phyloP scores from a whole-genome alignment of 257 asterid genomes.

The Nicotiana otophora region DNA sequence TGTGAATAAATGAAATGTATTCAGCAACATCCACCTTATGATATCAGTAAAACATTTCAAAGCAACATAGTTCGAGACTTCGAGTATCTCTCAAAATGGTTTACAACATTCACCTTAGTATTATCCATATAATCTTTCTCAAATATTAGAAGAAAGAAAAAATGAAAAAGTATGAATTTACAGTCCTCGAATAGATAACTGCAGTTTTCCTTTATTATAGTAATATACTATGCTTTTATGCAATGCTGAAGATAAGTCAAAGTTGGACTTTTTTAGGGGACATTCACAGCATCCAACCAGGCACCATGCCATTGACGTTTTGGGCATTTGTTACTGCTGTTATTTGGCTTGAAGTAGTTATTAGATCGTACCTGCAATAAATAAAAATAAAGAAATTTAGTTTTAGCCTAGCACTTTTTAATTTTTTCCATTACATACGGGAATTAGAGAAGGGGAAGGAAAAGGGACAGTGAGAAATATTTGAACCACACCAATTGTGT shows the following conservation, averaged over 20 bases:
- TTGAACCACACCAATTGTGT: too few species aligned
- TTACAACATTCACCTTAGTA: neutral
- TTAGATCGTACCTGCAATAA: slow-evolving; percentile 53
- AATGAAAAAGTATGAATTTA: neutral
- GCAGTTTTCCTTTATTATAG: neutral
- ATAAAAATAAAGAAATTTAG: too few species aligned
- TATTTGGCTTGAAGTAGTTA: slow-evolving; percentile 59
- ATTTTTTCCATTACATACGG: too few species aligned
- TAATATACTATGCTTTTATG: neutral
- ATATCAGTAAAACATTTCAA: neutral
- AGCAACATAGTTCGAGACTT: neutral
- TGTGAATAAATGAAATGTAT: too few species aligned
- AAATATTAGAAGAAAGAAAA: neutral
- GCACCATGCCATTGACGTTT: slow-evolving; percentile 57
- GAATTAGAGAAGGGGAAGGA: neutral
- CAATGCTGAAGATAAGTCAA: neutral
- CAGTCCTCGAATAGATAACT: neutral
- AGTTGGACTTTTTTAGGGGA: neutral
- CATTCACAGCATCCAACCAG: slow-evolving; percentile 88
- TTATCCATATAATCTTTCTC: neutral
- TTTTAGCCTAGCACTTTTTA: too few species aligned
- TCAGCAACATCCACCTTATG: neutral
- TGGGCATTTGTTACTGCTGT: slow-evolving; percentile 55
- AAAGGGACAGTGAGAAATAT: too few species aligned
- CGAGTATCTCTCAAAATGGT: neutral